phyloP scores from a whole-genome alignment of 176 grass and related monocot genomes.

The Oryza australiensis region DNA sequence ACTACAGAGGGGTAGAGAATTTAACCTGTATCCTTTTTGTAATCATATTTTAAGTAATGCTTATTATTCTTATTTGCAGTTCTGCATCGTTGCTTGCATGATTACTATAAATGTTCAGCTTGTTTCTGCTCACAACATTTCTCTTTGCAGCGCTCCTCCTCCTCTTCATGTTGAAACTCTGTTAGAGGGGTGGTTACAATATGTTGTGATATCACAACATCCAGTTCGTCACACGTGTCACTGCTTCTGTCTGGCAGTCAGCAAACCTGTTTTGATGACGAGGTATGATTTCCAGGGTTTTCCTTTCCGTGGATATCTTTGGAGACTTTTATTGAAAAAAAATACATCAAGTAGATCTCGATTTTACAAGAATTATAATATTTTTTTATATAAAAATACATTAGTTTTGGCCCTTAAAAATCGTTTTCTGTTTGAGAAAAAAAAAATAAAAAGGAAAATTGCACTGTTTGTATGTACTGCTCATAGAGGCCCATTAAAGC shows the following conservation, averaged over 20 bases:
- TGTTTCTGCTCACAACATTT: constrained; percentile 12
- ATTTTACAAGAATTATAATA: too few relatives aligned
- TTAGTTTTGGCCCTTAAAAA: too few relatives aligned
- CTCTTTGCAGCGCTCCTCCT: constrained; percentile 49
- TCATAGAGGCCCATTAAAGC: too few relatives aligned
- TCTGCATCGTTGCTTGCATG: constrained; percentile 17
- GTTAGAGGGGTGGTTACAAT: constrained; percentile 63
- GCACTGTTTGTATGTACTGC: too few relatives aligned
- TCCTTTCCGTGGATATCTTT: too few relatives aligned
- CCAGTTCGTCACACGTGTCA: constrained; percentile 60
- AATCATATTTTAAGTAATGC: background rate
- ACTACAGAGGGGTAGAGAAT: background rate
- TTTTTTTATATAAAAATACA: too few relatives aligned
- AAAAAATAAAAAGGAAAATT: too few relatives aligned
- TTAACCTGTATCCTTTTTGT: background rate
- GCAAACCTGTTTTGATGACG: constrained; percentile 67
- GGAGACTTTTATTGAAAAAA: too few relatives aligned
- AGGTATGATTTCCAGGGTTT: constrained; percentile 65
- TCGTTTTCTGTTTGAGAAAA: too few relatives aligned
- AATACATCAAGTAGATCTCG: too few relatives aligned
- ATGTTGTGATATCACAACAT: constrained; percentile 69
- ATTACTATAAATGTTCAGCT: background rate
- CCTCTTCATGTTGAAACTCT: constrained; percentile 55
- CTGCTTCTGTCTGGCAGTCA: constrained; percentile 61
- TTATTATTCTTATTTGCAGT: constrained; percentile 4